Evolutionary conservation across 2,329 filamentous ascomycete genomes (phyloP), one percentile per base, ranked within the genome.

Genomic region (Diaporthe aspalathi): DNA sequence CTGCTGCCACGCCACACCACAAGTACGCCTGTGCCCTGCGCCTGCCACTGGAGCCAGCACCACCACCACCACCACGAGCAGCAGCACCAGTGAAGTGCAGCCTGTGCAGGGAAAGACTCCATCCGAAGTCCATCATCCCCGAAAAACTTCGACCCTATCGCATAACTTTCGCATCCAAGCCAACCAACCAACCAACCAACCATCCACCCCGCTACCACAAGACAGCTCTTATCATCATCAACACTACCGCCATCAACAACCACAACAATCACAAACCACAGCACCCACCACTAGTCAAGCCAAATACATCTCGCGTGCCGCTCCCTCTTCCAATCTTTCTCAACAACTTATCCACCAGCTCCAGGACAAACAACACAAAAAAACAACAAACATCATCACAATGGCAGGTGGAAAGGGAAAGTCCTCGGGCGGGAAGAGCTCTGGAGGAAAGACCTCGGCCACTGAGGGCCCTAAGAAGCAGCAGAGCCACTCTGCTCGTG

Each of bases 401-500:
- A 90, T 90, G 88, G 83, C 94, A 81, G 95, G 95, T 81, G 94
- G 94, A 86, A 98, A 98, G 89, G 95, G 95, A 89, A 97, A 94
- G 88, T 94, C 91, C 75, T 90, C 92, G 77, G 94, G 95, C 79
- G 95, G 95, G 81, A 97, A 97, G 91, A 95, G 85, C 81, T 88
- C 92, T 71, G 93, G 93, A 78, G 93, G 93, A 78, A 96, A 96
- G 88, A 88, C 86, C 63, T 85, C 85, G 73, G 84, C 67, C n/a
- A 89, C 88, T 78, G 91, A 91, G 76, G 89, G 88, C 69, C 85
- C 91, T 81, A 93, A 93, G 86, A 97, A 97, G 87, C 92, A 93
- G 80, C 93, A 97, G 86, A 97, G 96, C 86, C 95, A 97, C 87
- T 97, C 94, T 78, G 94, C 94, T 80, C 95, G 96, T 84, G 95